Evolutionary conservation across 441 rosid genomes (phyloP).

Genomic region (Flueggea neowawraea): DNA sequence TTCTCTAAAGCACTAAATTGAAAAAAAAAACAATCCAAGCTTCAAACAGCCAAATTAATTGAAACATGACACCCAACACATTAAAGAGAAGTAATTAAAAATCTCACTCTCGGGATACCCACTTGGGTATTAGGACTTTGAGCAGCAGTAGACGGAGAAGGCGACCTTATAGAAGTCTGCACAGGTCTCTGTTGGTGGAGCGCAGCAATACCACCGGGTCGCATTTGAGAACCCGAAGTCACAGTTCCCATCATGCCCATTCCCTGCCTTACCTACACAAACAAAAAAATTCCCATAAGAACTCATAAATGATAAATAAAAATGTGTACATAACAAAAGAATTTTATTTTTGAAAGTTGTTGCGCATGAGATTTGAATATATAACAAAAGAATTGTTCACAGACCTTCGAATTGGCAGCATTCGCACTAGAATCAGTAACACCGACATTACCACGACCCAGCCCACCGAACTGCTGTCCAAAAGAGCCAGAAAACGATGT

Average conservation of each 20-base stretch:
- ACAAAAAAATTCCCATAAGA: background rate
- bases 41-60: background rate
- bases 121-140: conserved; percentile 65
- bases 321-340: no score
- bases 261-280: conserved; percentile 52
- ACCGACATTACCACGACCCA: conserved; percentile 41
- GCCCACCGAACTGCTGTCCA: conserved; percentile 55
- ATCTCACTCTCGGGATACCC: conserved; percentile 17
- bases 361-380: background rate
- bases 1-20: no score
- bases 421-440: conserved; percentile 44
- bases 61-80: background rate
- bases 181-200: conserved; percentile 74
- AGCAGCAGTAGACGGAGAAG: conserved; percentile 47
- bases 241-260: conserved; percentile 60
- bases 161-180: conserved; percentile 57
- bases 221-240: conserved; percentile 60
- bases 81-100: background rate
- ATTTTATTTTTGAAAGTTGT: background rate
- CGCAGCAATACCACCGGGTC: conserved; percentile 62
- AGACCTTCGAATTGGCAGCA: conserved; percentile 49
- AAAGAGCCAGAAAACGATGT: conserved; percentile 59
- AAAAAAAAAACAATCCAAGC: no score
- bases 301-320: background rate
- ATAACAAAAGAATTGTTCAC: background rate